Evolutionary conservation across 306 rosid species (phyloP).

Genomic region (Castanospermum australe): DNA sequence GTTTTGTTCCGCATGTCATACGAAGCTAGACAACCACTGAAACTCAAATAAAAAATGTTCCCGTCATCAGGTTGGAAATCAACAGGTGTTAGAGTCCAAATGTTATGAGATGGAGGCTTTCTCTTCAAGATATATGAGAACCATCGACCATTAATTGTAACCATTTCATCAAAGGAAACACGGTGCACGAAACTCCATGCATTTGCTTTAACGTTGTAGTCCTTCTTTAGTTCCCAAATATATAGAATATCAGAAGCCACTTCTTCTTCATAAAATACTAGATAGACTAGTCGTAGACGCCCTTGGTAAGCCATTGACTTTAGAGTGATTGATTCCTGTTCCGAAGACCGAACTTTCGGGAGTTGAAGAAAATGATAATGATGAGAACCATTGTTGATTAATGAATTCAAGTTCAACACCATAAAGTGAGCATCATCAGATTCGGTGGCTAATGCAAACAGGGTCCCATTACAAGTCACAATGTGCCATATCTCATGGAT

Average conservation of each 20-base stretch:
- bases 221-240: neutral
- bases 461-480: neutral
- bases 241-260: too few species aligned
- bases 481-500: neutral
- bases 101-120: neutral
- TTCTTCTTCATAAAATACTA: too few species aligned
- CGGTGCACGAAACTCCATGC: neutral
- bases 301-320: neutral
- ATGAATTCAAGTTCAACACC: too few species aligned
- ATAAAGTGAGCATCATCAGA: too few species aligned
- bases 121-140: too few species aligned
- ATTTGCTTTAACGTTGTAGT: neutral
- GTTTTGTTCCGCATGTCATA: neutral
- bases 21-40: neutral
- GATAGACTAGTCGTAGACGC: neutral
- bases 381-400: too few species aligned
- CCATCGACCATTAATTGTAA: neutral
- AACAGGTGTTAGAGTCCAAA: too few species aligned
- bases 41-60: neutral
- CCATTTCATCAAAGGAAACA: neutral
- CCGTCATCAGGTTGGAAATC: neutral
- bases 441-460: too few species aligned
- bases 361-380: too few species aligned
- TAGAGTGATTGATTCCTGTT: too few species aligned
- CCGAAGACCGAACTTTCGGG: neutral